Conservation (phyloP, 2,329 filamentous ascomycete genomes). For the Fusarium sp. region DNA sequence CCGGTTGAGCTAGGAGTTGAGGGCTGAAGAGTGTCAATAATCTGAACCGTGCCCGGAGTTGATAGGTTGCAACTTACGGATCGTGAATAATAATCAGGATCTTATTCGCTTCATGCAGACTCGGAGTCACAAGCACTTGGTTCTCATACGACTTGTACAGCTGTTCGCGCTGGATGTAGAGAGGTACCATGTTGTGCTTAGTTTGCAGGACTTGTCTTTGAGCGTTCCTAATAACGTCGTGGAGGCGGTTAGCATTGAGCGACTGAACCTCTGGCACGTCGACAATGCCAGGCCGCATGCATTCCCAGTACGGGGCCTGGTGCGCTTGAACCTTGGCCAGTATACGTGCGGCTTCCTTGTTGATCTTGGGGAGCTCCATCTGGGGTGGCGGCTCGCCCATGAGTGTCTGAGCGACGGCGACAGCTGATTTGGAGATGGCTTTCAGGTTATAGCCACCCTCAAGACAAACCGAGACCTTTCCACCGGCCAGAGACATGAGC, state of each 20-base stretch:
- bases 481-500: constrained; percentile 93
- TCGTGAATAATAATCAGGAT: constrained; percentile 92
- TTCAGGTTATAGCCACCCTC: constrained; percentile 96
- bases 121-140: constrained; percentile 84
- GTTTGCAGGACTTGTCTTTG: constrained; percentile 79
- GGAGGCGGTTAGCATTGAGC: constrained; percentile 72
- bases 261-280: constrained; percentile 64
- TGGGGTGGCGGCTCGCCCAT: constrained; percentile 91
- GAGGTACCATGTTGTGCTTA: constrained; percentile 80
- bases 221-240: constrained; percentile 83
- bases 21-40: constrained; percentile 60
- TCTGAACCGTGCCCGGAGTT: not conserved
- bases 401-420: constrained; percentile 90
- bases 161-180: constrained; percentile 81
- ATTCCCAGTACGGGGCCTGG: constrained; percentile 85
- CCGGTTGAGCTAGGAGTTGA: constrained; percentile 74
- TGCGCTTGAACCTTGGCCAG: constrained; percentile 70
- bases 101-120: constrained; percentile 73
- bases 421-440: constrained; percentile 91
- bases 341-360: constrained; percentile 67
- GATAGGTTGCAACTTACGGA: constrained; percentile 67
- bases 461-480: constrained; percentile 91
- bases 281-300: constrained; percentile 79
- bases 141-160: constrained; percentile 85
- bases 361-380: constrained; percentile 68